Evolutionary conservation across 805 yeast genomes (phyloP).

Genomic region (Nakazawaea anatomiae): DNA sequence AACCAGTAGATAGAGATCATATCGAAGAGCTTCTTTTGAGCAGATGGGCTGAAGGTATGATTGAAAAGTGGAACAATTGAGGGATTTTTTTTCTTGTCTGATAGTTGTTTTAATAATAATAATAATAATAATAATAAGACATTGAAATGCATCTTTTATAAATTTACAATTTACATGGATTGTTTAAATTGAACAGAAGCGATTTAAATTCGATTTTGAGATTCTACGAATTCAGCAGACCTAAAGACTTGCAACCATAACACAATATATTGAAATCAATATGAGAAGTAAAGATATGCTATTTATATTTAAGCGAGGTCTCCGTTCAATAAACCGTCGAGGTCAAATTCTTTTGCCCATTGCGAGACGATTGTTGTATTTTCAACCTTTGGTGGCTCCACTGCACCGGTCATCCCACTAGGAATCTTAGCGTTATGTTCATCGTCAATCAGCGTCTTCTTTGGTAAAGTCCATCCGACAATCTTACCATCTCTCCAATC

Average conservation of each 20-base stretch:
- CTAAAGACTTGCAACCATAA: background rate
- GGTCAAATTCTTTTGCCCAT: slow-evolving; percentile 93
- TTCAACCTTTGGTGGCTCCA: slow-evolving; percentile 43
- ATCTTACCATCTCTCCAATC: slow-evolving; percentile 98
- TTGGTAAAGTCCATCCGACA: slow-evolving; percentile 85
- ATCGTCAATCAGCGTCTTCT: slow-evolving; percentile 31
- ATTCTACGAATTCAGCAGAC: background rate
- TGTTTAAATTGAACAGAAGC: no score
- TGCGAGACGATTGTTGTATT: slow-evolving; percentile 75
- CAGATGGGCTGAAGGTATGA: slow-evolving; percentile 42
- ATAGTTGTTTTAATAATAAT: no score
- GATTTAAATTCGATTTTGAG: no score
- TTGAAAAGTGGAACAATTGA: slow-evolving; percentile 14
- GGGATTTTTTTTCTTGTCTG: background rate
- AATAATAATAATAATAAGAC: background rate
- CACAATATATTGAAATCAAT: background rate
- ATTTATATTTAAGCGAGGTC: background rate
- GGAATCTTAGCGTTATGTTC: slow-evolving; percentile 33
- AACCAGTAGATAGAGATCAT: slow-evolving; percentile 19
- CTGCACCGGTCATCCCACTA: slow-evolving; percentile 24
- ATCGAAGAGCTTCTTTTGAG: slow-evolving; percentile 39
- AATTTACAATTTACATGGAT: no score
- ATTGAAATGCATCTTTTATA: background rate
- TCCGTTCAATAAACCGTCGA: slow-evolving; percentile 67
- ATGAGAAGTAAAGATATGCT: background rate